Base-by-base conservation (phyloP, 129 eudicot species). In the Oenanthe sinensis region DNA sequence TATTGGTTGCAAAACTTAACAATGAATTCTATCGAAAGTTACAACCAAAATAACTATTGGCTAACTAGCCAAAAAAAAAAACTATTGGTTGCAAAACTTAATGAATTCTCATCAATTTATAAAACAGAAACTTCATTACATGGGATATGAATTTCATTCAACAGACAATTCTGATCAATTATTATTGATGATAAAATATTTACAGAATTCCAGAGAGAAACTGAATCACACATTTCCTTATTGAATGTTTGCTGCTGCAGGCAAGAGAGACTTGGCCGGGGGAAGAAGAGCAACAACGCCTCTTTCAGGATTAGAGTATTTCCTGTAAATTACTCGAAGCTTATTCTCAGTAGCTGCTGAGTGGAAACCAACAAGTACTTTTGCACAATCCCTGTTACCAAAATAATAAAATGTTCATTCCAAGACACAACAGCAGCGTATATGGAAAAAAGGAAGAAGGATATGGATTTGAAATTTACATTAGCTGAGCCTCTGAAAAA, bases 251-350 rank as follows among this genome's bases (percentile, higher is more conserved):
- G 78, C 77, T 28, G 78, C 77, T 20, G 75, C 74, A 47, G 91
- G 84, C 92, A 87, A 87, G 26, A 93, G 86, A 78, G 33, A 30
- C 73, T 85, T 86, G 73, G 92, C 98, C 48, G 98, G 97, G n/a
- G 84, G 77, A 36, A 81, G 77, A 10, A 90, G 75, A 15, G 97
- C 97, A 69, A 93, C 97, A 12, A 89, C 75, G 3, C 91, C 97
- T 22, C 81, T 49, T 26, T 83, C 79, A 3, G 84, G 72, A 43
- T 75, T 77, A 0, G 89, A 84, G 81, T 87, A 93, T 74, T 93
- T 93, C 44, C 84, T 80, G 77, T 86, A 88, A 8, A 93, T 88
- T 67, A 84, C 94, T 87, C 68, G 86, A 40, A 90, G 87, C 81
- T 83, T 90, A 13, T 87, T 84, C 9, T 82, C 87, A 47, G 82